Percentiles rank a stretch among this genome's conserved stretches.
Evolutionary conservation across 1,284 basidiomycete species (phyloP).

Genomic region (Apiotrichum gracile): DNA sequence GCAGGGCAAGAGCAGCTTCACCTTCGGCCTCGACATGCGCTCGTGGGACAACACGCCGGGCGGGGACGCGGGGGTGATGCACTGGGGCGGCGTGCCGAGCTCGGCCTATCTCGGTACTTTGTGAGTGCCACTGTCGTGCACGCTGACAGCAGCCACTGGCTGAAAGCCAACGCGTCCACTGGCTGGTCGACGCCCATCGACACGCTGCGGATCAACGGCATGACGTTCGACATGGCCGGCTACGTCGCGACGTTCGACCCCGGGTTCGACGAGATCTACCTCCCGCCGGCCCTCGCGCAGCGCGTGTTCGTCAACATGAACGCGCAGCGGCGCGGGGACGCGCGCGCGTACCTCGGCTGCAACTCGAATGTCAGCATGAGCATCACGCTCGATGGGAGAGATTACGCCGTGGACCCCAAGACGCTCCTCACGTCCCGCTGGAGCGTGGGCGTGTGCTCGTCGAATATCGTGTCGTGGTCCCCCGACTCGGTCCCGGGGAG

Average conservation of each 20-base stretch:
- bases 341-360: slow-evolving; percentile 35
- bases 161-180: slow-evolving; percentile 14
- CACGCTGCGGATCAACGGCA: slow-evolving; percentile 24
- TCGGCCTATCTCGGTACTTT: slow-evolving; percentile 31
- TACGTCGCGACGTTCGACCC: slow-evolving; percentile 38
- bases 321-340: slow-evolving; percentile 12
- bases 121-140: slow-evolving; percentile 19
- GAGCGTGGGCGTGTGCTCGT: slow-evolving; percentile 30
- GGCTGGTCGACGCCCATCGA: slow-evolving; percentile 35
- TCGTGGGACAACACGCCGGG: slow-evolving; percentile 1
- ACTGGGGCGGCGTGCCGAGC: slow-evolving; percentile 42
- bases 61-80: slow-evolving; percentile 27
- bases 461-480: slow-evolving; percentile 37
- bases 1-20: slow-evolving; percentile 5
- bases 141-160: slow-evolving; percentile 35
- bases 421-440: slow-evolving; percentile 28
- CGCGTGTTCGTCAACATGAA: slow-evolving; percentile 22
- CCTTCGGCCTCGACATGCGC: slow-evolving; percentile 34
- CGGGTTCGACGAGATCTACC: slow-evolving; percentile 35
- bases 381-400: slow-evolving; percentile 23
- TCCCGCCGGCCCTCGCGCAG: slow-evolving; percentile 29
- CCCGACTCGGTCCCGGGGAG: slow-evolving; percentile 31
- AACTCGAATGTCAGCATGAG: slow-evolving; percentile 30
- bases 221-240: not conserved
- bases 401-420: slow-evolving; percentile 28